These are phyloP conservation scores for Massospora cicadina DNA, from an alignment of 371 early-diverging fungal species.

Conservation along the genomic window DNA sequence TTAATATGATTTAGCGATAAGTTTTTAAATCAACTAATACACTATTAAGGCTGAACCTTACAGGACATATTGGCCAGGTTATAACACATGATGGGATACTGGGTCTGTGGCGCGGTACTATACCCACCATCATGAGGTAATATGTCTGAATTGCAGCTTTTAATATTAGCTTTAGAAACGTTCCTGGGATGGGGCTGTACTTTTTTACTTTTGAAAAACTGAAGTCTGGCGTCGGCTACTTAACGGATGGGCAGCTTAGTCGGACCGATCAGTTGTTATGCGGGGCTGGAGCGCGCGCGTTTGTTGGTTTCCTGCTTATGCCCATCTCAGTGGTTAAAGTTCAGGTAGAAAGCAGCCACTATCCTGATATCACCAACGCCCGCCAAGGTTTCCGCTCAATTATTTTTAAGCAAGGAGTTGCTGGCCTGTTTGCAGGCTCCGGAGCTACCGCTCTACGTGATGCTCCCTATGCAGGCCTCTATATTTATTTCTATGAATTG, in stretches of 20 bases:
- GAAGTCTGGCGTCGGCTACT: conserved; percentile 17
- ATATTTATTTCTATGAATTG: conserved; percentile 78
- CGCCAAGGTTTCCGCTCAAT: conserved; percentile 41
- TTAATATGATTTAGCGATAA: no score
- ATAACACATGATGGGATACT: conserved; percentile 25
- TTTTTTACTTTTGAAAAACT: conserved; percentile 33
- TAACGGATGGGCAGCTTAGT: conserved; percentile 9
- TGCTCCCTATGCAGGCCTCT: conserved; percentile 91
- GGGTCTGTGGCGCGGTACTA: conserved; percentile 85
- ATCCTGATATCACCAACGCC: conserved; percentile 8
- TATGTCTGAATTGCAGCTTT: background rate
- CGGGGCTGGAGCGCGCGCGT: conserved; percentile 65
- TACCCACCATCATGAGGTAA: conserved; percentile 63
- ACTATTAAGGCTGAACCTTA: conserved; percentile 1
- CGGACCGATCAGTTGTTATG: conserved; percentile 27
- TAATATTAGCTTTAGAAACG: conserved; percentile 30
- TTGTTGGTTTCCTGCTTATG: conserved; percentile 82
- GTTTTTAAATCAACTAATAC: conserved; percentile 22
- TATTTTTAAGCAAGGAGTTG: conserved; percentile 30
- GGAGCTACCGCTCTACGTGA: conserved; percentile 85
- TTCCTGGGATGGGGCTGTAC: conserved; percentile 70
- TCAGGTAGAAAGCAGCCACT: conserved; percentile 17
- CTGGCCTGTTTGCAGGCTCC: conserved; percentile 69
- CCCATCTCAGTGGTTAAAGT: conserved; percentile 88
- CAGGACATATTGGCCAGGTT: background rate